phyloP scores from a whole-genome alignment of 176 grass and related monocot genomes.

The Eragrostis nindensis region DNA sequence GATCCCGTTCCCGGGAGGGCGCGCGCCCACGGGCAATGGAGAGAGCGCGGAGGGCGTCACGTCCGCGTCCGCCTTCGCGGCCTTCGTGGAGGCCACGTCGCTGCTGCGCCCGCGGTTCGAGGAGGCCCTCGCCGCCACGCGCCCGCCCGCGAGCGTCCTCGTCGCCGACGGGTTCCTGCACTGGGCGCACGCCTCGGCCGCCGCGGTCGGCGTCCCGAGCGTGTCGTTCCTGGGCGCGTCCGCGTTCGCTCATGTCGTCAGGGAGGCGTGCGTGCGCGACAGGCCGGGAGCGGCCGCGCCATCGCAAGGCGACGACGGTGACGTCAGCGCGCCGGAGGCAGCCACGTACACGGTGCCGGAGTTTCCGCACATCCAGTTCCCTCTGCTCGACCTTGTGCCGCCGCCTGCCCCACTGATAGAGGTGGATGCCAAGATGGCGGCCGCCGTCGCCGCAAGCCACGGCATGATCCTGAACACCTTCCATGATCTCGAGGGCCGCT shows the following conservation, averaged over 20 bases:
- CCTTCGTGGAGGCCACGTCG: conserved; percentile 22
- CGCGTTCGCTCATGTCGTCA: conserved; percentile 15
- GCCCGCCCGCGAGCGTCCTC: conserved; percentile 14
- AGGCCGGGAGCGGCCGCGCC: too few relatives aligned
- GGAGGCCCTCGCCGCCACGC: conserved; percentile 11
- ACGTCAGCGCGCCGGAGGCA: not conserved
- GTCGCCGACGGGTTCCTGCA: conserved; percentile 24
- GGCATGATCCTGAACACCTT: conserved; percentile 9
- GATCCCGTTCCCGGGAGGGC: conserved; percentile 11
- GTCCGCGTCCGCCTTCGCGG: conserved; percentile 13
- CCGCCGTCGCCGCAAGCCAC: conserved; percentile 13
- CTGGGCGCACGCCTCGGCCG: conserved; percentile 27
- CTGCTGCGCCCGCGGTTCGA: conserved; percentile 32
- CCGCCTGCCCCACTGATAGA: not conserved
- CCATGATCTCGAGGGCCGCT: too few relatives aligned
- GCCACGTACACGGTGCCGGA: conserved; percentile 5
- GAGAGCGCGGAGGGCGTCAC: conserved; percentile 16
- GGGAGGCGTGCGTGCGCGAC: not conserved
- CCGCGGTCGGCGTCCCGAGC: conserved; percentile 17
- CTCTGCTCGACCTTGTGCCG: not conserved
- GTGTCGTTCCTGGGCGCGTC: conserved; percentile 18
- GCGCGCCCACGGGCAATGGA: not conserved
- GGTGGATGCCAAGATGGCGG: conserved; percentile 26
- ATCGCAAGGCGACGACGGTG: too few relatives aligned
- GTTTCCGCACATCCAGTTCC: conserved; percentile 7